phyloP scores from a whole-genome alignment of 2,329 filamentous ascomycete genomes.

The Elsinoe fawcettii region DNA sequence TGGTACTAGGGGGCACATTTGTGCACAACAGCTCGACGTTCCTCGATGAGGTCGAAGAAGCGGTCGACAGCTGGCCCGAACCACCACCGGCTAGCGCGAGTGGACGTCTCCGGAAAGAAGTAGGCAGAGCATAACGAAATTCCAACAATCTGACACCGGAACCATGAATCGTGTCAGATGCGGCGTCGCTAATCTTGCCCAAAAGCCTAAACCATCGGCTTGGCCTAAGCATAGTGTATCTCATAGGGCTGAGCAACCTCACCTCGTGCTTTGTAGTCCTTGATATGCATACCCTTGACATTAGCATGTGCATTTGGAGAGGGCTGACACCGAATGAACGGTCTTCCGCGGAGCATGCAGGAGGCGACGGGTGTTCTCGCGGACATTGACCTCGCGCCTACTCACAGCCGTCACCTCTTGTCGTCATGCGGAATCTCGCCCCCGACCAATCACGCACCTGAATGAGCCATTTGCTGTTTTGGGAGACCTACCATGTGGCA shows the following conservation, averaged over 20 bases:
- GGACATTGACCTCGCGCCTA: not conserved
- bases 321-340: not conserved
- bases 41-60: constrained; percentile 84
- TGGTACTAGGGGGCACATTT: constrained; percentile 81
- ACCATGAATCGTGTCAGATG: constrained; percentile 2
- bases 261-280: not conserved
- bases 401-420: not conserved
- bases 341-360: not conserved
- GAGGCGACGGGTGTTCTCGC: not conserved
- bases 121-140: constrained; percentile 38
- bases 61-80: constrained; percentile 79
- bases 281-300: not conserved
- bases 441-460: not conserved
- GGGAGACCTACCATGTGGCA: constrained; percentile 1
- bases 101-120: constrained; percentile 54
- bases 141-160: not conserved
- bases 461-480: not conserved
- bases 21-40: constrained; percentile 85
- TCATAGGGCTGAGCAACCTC: constrained; percentile 11
- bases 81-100: constrained; percentile 51
- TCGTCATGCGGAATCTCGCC: constrained; percentile 1
- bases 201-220: constrained; percentile 5
- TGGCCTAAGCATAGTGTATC: constrained; percentile 5
- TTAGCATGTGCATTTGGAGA: not conserved
- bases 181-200: constrained; percentile 11